These are phyloP conservation scores for Ceratocystis variospora DNA, from an alignment of 2,329 filamentous ascomycete species.

Conservation along the genomic window DNA sequence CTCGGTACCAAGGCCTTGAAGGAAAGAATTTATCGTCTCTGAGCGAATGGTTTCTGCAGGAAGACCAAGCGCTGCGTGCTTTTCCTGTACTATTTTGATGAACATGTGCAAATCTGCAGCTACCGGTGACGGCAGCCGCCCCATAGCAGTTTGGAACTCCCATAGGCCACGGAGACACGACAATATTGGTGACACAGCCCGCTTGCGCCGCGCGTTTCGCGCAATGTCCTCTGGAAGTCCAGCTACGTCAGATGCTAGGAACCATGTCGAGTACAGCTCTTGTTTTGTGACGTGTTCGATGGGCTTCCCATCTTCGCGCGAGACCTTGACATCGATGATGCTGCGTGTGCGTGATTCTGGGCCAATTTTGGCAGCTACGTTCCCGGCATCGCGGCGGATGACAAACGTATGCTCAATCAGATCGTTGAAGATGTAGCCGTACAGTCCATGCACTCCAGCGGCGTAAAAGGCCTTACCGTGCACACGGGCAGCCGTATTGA, in stretches of 20 bases:
- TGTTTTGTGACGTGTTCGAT: constrained; percentile 83
- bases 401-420: constrained; percentile 82
- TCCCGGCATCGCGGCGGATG: constrained; percentile 71
- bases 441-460: constrained; percentile 46
- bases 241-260: constrained; percentile 64
- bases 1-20: constrained; percentile 76
- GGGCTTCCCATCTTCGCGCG: constrained; percentile 50
- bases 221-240: constrained; percentile 50
- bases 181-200: constrained; percentile 68
- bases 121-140: constrained; percentile 31
- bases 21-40: constrained; percentile 66
- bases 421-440: constrained; percentile 90
- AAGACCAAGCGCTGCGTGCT: constrained; percentile 60
- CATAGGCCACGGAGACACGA: constrained; percentile 81
- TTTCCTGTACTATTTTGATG: constrained; percentile 61
- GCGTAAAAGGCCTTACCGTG: constrained; percentile 25
- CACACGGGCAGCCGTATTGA: constrained; percentile 81
- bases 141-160: constrained; percentile 54
- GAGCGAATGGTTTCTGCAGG: constrained; percentile 53
- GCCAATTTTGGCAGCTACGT: constrained; percentile 46
- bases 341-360: constrained; percentile 66
- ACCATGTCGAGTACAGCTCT: constrained; percentile 77
- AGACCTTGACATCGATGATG: constrained; percentile 57
- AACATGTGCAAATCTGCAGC: constrained; percentile 45
- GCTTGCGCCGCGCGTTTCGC: constrained; percentile 49